Conservation (phyloP, 306 rosid species). For the Echinosophora koreensis region DNA sequence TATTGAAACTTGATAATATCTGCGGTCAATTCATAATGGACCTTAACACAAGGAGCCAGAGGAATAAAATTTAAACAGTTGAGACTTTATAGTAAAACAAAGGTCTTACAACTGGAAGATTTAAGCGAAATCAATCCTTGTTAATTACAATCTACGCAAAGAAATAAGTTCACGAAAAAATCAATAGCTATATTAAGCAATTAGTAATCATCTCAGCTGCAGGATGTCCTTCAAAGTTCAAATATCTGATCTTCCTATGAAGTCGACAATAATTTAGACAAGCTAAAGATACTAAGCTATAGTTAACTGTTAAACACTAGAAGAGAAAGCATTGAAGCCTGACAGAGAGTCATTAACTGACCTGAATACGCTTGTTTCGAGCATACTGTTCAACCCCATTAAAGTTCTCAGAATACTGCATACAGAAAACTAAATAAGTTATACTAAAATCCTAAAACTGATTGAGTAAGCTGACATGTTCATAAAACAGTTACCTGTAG, state of each 20-base stretch:
- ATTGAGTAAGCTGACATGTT: constrained; percentile 1
- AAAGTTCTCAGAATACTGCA: constrained; percentile 70
- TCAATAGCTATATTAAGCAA: neutral
- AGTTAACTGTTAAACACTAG: neutral
- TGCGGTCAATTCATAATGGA: neutral
- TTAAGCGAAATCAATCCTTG: neutral
- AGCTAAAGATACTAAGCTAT: neutral
- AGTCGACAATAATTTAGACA: neutral
- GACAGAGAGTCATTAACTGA: constrained; percentile 48
- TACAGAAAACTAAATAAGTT: constrained; percentile 35
- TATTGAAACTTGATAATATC: neutral
- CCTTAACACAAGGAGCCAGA: neutral
- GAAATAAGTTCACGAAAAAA: neutral
- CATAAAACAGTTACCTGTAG: constrained; percentile 65
- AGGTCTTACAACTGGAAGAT: neutral
- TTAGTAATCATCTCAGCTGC: neutral
- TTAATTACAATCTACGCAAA: neutral
- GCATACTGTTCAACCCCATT: constrained; percentile 83
- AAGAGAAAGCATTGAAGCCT: neutral
- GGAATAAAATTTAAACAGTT: neutral
- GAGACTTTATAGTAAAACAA: neutral
- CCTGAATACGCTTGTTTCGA: constrained; percentile 93
- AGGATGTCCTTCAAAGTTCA: neutral
- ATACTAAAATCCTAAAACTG: constrained; percentile 2
- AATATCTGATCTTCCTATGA: neutral